Evolutionary conservation across 1,139 yeast genomes (phyloP).

Genomic region (Diutina catenulata): DNA sequence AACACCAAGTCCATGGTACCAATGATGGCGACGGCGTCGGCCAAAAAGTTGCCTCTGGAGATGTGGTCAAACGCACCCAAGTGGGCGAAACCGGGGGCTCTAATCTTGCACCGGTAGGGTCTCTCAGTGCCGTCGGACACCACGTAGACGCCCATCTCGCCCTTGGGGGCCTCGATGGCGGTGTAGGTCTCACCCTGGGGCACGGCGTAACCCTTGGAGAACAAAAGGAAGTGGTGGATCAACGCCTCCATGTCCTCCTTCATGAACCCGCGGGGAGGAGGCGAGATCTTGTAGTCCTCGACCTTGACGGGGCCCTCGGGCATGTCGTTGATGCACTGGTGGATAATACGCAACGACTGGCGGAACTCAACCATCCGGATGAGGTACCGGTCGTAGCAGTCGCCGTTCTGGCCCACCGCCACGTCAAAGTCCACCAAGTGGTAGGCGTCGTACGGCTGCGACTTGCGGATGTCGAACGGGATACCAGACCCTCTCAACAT

Average conservation of each 20-base stretch:
- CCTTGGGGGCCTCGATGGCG: constrained; percentile 91
- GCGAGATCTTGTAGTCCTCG: constrained; percentile 77
- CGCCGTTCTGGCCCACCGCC: constrained; percentile 81
- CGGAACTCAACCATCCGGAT: constrained; percentile 88
- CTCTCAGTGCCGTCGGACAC: constrained; percentile 86
- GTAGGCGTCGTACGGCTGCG: constrained; percentile 87
- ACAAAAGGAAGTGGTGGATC: constrained; percentile 79
- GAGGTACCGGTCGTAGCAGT: constrained; percentile 83
- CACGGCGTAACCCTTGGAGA: constrained; percentile 81
- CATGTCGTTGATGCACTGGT: constrained; percentile 84
- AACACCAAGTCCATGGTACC: constrained; percentile 95
- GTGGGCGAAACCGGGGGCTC: constrained; percentile 91
- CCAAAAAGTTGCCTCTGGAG: constrained; percentile 76
- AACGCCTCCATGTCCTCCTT: constrained; percentile 91
- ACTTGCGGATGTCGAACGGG: constrained; percentile 77
- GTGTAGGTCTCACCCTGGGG: constrained; percentile 90
- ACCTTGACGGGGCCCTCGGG: constrained; percentile 90
- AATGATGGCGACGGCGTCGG: constrained; percentile 88
- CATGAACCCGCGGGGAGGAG: constrained; percentile 76
- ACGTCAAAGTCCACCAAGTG: constrained; percentile 78
- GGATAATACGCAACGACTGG: constrained; percentile 80
- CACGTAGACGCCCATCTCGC: constrained; percentile 87
- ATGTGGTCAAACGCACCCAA: constrained; percentile 82
- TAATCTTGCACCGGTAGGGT: constrained; percentile 85
- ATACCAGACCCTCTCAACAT: constrained; percentile 89